Evolutionary conservation across 2,329 filamentous ascomycete species (phyloP).

Genomic region (Colletotrichum melonis): DNA sequence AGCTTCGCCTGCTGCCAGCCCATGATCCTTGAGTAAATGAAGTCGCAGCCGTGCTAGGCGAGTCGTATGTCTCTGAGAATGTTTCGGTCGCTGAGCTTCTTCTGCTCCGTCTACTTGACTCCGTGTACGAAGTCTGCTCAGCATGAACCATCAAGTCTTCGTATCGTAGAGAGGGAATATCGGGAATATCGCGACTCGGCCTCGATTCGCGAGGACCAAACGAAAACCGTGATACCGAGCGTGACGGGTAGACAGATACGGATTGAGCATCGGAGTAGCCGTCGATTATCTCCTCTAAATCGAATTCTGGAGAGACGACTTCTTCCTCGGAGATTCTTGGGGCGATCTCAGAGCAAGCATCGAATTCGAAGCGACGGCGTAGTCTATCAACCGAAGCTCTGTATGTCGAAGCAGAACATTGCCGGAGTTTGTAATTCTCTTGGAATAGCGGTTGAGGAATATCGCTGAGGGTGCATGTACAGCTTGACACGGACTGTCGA

Average conservation of each 20-base stretch:
- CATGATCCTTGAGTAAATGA: background rate
- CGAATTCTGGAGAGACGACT: too few species aligned
- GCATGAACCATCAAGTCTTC: background rate
- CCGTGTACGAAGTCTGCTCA: background rate
- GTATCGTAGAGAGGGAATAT: background rate
- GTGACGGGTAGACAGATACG: background rate
- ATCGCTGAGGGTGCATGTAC: conserved; percentile 8
- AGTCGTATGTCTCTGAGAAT: background rate
- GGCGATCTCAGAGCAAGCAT: too few species aligned
- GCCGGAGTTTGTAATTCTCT: background rate
- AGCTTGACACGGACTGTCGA: background rate
- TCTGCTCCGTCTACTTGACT: background rate
- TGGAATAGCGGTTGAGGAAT: conserved; percentile 6
- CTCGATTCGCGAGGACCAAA: background rate
- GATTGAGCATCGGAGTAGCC: background rate
- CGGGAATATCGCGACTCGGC: too few species aligned
- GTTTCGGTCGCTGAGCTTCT: background rate
- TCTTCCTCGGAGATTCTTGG: background rate
- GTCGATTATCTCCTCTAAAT: background rate
- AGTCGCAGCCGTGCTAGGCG: background rate
- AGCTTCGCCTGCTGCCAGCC: background rate
- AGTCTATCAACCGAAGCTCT: conserved; percentile 14
- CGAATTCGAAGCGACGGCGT: background rate
- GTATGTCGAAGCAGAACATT: conserved; percentile 6
- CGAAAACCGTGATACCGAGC: too few species aligned